Evolutionary conservation across 371 early-diverging fungal genomes (phyloP).

Genomic region (Actinomortierella ambigua): DNA sequence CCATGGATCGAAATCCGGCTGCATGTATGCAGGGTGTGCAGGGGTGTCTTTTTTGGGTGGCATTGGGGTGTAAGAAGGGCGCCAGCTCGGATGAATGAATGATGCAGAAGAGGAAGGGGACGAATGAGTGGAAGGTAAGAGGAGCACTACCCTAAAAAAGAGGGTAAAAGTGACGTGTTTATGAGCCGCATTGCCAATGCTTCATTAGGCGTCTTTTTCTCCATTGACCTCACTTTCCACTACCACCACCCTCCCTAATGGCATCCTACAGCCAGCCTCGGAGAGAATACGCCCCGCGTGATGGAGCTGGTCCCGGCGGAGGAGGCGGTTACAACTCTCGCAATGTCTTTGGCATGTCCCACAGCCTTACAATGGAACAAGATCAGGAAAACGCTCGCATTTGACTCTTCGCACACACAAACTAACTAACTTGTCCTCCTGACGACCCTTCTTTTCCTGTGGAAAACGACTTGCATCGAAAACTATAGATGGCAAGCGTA

Average conservation of each 20-base stretch:
- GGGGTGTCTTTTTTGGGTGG: neutral
- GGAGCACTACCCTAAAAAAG: too few species aligned
- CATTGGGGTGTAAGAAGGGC: neutral
- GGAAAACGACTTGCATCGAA: neutral
- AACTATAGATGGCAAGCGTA: conserved; percentile 83
- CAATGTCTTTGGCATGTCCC: conserved; percentile 39
- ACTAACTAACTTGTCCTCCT: neutral
- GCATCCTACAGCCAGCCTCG: conserved; percentile 22
- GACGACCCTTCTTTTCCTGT: neutral
- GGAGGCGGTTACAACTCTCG: conserved; percentile 29
- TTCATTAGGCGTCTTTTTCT: too few species aligned
- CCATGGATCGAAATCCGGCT: conserved; percentile 43
- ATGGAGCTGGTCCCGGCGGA: conserved; percentile 18
- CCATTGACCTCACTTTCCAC: neutral
- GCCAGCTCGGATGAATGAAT: neutral
- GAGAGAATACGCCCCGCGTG: conserved; percentile 38
- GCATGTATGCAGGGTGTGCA: conserved; percentile 23
- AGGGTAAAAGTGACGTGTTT: too few species aligned
- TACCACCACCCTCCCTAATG: neutral
- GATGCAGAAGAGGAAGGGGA: neutral
- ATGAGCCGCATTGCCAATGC: too few species aligned
- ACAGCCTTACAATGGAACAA: too few species aligned
- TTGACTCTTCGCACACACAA: neutral
- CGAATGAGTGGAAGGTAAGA: neutral
- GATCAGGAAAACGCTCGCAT: neutral